These are phyloP conservation scores for Jamesozyma gamospora DNA, from an alignment of 805 yeast species.

Conservation along the genomic window DNA sequence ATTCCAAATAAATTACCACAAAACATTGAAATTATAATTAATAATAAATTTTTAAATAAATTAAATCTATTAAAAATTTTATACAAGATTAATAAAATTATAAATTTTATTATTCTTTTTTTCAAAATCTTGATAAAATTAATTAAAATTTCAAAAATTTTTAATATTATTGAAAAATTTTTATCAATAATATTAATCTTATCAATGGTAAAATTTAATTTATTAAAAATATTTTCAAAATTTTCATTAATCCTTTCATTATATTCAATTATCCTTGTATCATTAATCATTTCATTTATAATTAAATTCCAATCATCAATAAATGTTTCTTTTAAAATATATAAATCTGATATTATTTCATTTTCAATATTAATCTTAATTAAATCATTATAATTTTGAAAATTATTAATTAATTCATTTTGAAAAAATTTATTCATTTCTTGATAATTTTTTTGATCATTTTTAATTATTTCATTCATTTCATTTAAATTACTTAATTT, in stretches of 20 bases:
- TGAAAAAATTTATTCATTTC: neutral
- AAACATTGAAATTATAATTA: neutral
- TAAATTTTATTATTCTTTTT: neutral
- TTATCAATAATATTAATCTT: conserved; percentile 1
- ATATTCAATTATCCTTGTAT: conserved; percentile 14
- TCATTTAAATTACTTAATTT: neutral
- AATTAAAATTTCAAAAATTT: neutral
- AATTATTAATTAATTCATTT: neutral
- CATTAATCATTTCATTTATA: conserved; percentile 5
- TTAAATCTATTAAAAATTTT: no score
- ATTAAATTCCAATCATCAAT: conserved; percentile 8
- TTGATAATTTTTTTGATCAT: neutral
- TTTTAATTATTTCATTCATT: neutral
- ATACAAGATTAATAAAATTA: neutral
- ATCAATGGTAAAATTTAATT: conserved; percentile 1
- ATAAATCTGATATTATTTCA: neutral
- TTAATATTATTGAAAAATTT: neutral
- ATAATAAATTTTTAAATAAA: neutral
- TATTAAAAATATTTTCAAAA: neutral
- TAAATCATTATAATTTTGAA: neutral
- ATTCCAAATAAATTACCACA: neutral
- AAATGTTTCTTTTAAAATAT: conserved; percentile 12
- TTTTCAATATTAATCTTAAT: conserved; percentile 1
- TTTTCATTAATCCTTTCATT: neutral
- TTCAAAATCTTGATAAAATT: neutral